Evolutionary conservation across 768 basidiomycete genomes (phyloP).

Genomic region (Phaeotremella skinneri): DNA sequence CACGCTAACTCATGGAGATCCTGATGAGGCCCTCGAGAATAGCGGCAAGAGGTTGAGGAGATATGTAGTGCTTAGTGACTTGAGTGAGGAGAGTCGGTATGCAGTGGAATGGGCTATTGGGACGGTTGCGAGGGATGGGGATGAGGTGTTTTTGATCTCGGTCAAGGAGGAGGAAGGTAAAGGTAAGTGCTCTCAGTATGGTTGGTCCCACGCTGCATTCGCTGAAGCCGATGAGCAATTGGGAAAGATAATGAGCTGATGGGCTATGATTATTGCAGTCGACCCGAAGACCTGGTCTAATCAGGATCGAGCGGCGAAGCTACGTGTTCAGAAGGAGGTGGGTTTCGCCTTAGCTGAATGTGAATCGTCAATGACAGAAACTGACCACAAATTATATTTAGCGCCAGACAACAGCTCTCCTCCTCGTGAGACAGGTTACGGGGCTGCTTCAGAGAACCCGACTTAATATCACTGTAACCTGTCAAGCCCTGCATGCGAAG

Average conservation of each 20-base stretch:
- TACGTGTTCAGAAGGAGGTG: slow-evolving; percentile 90
- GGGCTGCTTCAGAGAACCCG: slow-evolving; percentile 84
- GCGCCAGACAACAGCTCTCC: slow-evolving; percentile 85
- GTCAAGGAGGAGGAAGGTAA: slow-evolving; percentile 91
- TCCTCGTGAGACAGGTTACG: slow-evolving; percentile 84
- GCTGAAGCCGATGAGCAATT: neutral
- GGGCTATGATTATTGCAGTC: slow-evolving; percentile 61
- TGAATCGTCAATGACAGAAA: neutral
- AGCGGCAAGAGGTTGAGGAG: slow-evolving; percentile 61
- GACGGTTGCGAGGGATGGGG: slow-evolving; percentile 89
- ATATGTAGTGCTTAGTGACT: slow-evolving; percentile 90
- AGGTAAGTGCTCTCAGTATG: slow-evolving; percentile 57
- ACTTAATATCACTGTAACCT: slow-evolving; percentile 78
- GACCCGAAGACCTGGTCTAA: slow-evolving; percentile 62
- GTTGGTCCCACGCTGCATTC: neutral
- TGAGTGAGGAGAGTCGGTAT: slow-evolving; percentile 89
- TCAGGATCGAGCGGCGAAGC: slow-evolving; percentile 68
- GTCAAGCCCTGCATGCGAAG: slow-evolving; percentile 98
- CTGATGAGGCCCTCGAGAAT: slow-evolving; percentile 58
- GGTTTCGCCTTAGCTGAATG: slow-evolving; percentile 18
- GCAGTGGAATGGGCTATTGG: slow-evolving; percentile 98
- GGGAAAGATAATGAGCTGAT: slow-evolving; percentile 4
- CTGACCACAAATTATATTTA: slow-evolving; percentile 43
- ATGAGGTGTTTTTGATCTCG: slow-evolving; percentile 82
- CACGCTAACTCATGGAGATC: slow-evolving; percentile 79